phyloP scores from a whole-genome alignment of 2,329 filamentous ascomycete genomes.

The Dothideomycetes sp. region DNA sequence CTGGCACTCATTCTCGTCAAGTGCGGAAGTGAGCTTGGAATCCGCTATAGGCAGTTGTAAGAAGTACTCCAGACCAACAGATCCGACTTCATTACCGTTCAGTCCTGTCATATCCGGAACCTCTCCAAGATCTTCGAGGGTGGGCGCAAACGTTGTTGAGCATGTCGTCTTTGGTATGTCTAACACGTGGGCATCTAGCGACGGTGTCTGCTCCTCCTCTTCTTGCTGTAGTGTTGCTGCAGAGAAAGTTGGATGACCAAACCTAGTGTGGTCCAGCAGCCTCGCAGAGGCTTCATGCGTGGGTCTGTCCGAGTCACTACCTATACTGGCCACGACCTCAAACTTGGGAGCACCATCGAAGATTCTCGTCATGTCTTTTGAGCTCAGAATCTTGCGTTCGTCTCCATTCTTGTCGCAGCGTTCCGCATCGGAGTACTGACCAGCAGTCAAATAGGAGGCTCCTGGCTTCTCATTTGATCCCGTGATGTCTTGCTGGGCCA shows the following conservation, averaged over 20 bases:
- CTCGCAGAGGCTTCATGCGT: slow-evolving; percentile 3
- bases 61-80: slow-evolving; percentile 39
- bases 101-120: slow-evolving; percentile 41
- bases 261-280: slow-evolving; percentile 16
- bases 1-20: slow-evolving; percentile 14
- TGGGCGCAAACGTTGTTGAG: too few species aligned
- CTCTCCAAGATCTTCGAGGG: slow-evolving; percentile 25
- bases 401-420: too few species aligned
- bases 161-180: too few species aligned
- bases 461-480: too few species aligned
- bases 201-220: background rate
- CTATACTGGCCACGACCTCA: slow-evolving; percentile 15
- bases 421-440: too few species aligned
- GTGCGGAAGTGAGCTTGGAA: slow-evolving; percentile 13
- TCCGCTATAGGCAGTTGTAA: slow-evolving; percentile 39
- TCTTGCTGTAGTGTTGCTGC: slow-evolving; percentile 14
- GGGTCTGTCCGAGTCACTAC: slow-evolving; percentile 2
- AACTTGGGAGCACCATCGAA: slow-evolving; percentile 25
- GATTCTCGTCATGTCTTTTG: slow-evolving; percentile 19
- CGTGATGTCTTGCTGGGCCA: too few species aligned
- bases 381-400: slow-evolving; percentile 13
- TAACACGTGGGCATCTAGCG: too few species aligned
- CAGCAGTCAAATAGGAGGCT: too few species aligned
- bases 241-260: slow-evolving; percentile 18
- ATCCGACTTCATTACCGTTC: slow-evolving; percentile 38